Conservation (phyloP, 2,329 filamentous ascomycete genomes). For the Beauveria varroae region DNA sequence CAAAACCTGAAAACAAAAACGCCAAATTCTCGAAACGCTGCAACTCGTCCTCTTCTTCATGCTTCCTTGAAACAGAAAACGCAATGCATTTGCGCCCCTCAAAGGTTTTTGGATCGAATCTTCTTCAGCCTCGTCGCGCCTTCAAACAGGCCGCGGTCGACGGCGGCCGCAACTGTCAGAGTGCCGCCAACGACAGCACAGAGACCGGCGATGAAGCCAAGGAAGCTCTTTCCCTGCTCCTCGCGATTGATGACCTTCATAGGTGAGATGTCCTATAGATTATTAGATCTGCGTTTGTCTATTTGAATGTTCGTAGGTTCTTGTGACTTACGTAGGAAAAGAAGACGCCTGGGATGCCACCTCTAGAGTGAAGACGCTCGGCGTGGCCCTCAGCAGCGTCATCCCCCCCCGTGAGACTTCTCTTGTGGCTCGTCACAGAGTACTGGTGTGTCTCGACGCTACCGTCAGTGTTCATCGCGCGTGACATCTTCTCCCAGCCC, state of each 20-base stretch:
- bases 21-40: not conserved
- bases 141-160: slow-evolving; percentile 89
- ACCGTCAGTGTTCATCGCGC: slow-evolving; percentile 55
- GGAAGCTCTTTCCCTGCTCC: slow-evolving; percentile 79
- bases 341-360: slow-evolving; percentile 95
- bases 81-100: slow-evolving; percentile 13
- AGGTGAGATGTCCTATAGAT: slow-evolving; percentile 78
- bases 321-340: slow-evolving; percentile 78
- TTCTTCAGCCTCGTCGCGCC: slow-evolving; percentile 81
- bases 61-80: not conserved
- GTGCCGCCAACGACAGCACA: slow-evolving; percentile 95
- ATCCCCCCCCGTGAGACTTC: slow-evolving; percentile 74
- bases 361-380: slow-evolving; percentile 80
- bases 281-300: not conserved
- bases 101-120: slow-evolving; percentile 60
- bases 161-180: slow-evolving; percentile 85
- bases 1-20: not conserved
- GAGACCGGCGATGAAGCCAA: slow-evolving; percentile 85
- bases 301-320: too few species aligned
- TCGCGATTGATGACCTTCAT: slow-evolving; percentile 99
- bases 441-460: slow-evolving; percentile 98
- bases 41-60: not conserved
- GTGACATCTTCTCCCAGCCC: slow-evolving; percentile 64
- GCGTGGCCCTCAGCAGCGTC: slow-evolving; percentile 84
- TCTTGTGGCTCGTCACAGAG: slow-evolving; percentile 93